Evolutionary conservation across 2,329 filamentous ascomycete genomes (phyloP).

Genomic region (Cladosporium halotolerans): DNA sequence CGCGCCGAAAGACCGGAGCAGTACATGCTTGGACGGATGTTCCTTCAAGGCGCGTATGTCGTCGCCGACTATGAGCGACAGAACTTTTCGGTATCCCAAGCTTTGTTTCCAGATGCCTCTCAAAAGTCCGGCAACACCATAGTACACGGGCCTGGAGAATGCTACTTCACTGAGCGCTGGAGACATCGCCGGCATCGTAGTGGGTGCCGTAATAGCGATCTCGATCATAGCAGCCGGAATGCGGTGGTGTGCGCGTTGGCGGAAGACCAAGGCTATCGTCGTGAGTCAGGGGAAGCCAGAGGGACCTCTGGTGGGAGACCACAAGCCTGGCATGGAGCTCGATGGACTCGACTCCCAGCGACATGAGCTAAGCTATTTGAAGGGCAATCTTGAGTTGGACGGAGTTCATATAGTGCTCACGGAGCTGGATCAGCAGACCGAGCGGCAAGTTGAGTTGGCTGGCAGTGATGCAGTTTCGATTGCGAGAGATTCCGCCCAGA

Average conservation of each 20-base stretch:
- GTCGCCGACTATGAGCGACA: slow-evolving; percentile 23
- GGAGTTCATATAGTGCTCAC: not conserved
- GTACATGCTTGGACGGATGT: slow-evolving; percentile 23
- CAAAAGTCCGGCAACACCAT: not conserved
- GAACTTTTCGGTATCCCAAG: slow-evolving; percentile 23
- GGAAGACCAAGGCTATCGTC: not conserved
- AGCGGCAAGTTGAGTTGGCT: not conserved
- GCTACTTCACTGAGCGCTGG: not conserved
- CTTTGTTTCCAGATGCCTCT: slow-evolving; percentile 19
- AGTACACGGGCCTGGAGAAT: not conserved
- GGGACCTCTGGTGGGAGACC: not conserved
- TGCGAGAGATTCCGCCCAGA: not conserved
- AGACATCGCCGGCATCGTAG: slow-evolving; percentile 13
- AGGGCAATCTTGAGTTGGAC: not conserved
- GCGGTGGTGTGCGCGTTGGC: not conserved
- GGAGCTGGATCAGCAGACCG: slow-evolving; percentile 1
- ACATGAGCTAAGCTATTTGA: not conserved
- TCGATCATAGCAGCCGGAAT: not conserved
- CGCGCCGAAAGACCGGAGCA: slow-evolving; percentile 21
- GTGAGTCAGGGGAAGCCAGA: not conserved
- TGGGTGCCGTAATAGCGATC: slow-evolving; percentile 6
- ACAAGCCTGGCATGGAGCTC: not conserved
- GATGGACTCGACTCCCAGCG: not conserved
- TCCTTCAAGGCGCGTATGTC: slow-evolving; percentile 28
- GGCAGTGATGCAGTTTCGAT: not conserved